Conservation (phyloP, 257 asterid species). For the Buddleja alternifolia region DNA sequence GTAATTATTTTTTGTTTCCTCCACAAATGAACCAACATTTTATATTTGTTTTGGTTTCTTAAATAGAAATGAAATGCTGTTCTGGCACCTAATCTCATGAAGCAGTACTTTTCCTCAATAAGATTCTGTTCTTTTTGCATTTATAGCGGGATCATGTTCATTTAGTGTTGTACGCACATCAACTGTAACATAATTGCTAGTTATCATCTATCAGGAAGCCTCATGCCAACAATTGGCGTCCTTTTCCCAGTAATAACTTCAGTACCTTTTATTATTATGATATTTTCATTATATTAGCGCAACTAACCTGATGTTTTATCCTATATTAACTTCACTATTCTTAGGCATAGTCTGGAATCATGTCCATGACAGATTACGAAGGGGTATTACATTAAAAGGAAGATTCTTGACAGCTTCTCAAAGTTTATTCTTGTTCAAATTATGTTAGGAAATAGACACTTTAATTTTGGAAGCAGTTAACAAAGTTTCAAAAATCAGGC, state of each 20-base stretch:
- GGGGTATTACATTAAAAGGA: conserved; percentile 1
- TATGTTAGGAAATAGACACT: neutral
- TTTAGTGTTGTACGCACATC: neutral
- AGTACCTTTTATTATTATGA: too few relatives aligned
- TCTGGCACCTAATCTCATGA: neutral
- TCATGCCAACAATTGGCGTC: too few relatives aligned
- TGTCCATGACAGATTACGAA: neutral
- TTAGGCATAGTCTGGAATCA: conserved; percentile 5
- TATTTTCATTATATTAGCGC: too few relatives aligned
- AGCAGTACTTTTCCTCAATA: neutral
- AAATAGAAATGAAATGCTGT: neutral
- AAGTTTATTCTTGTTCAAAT: neutral
- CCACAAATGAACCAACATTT: neutral
- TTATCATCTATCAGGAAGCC: too few relatives aligned
- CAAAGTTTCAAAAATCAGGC: conserved; percentile 16
- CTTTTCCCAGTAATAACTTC: too few relatives aligned
- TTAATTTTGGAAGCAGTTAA: conserved; percentile 4
- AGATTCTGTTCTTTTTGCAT: neutral
- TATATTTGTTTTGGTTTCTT: neutral
- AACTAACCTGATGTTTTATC: too few relatives aligned
- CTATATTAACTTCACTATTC: neutral
- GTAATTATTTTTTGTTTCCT: neutral
- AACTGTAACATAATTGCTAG: neutral
- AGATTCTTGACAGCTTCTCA: conserved; percentile 12
- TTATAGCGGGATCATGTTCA: too few relatives aligned